Conservation (phyloP, 306 rosid species). For the Vigna radiata region DNA sequence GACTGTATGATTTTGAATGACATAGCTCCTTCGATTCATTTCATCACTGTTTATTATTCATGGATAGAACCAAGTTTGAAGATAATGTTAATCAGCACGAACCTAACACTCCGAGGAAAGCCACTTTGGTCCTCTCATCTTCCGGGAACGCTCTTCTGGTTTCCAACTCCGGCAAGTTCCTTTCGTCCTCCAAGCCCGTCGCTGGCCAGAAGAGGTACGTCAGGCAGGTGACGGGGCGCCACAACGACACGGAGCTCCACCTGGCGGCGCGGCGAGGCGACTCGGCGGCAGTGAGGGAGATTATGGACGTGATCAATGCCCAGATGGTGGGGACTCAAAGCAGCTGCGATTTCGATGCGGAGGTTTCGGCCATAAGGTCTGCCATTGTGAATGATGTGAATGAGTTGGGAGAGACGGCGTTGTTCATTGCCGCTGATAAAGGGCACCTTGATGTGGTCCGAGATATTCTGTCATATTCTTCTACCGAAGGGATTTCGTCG, state of each 20-base stretch:
- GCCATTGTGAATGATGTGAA: constrained; percentile 73
- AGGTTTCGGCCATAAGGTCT: constrained; percentile 62
- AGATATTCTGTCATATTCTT: constrained; percentile 52
- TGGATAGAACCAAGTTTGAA: background rate
- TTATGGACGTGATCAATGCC: constrained; percentile 58
- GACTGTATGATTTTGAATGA: background rate
- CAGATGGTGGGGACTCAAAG: constrained; percentile 62
- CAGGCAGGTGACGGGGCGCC: constrained; percentile 76
- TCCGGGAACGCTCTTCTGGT: constrained; percentile 58
- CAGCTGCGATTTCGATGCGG: constrained; percentile 62
- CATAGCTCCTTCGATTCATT: background rate
- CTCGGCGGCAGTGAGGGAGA: constrained; percentile 48
- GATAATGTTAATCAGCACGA: constrained; percentile 34
- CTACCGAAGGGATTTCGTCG: constrained; percentile 49
- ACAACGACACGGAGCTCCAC: constrained; percentile 77
- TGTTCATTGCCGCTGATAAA: constrained; percentile 65
- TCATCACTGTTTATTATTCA: background rate
- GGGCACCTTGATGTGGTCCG: constrained; percentile 65
- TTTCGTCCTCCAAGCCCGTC: constrained; percentile 22
- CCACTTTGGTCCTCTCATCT: constrained; percentile 46
- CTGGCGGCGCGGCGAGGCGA: constrained; percentile 69
- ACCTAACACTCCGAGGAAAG: constrained; percentile 47
- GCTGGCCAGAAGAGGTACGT: constrained; percentile 64
- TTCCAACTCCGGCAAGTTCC: constrained; percentile 57
- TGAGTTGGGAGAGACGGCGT: constrained; percentile 73